Conservation (phyloP, 768 basidiomycete genomes). For the Daedalea quercina region DNA sequence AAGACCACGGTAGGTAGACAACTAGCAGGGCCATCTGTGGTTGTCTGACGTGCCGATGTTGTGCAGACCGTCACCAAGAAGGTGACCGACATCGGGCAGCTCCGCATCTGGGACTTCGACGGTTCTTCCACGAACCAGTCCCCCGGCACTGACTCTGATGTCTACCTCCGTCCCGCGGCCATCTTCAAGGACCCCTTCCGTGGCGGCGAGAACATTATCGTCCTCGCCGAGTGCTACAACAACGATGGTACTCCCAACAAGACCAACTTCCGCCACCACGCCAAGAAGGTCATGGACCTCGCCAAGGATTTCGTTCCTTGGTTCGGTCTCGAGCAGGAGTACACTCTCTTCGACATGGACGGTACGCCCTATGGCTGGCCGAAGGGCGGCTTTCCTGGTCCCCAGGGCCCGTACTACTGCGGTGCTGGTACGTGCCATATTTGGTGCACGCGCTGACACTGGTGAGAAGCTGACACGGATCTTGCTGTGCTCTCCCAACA, state of each 20-base stretch:
- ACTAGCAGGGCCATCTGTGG: not conserved
- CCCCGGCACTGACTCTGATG: conserved; percentile 91
- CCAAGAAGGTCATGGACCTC: conserved; percentile 93
- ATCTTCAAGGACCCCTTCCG: conserved; percentile 99
- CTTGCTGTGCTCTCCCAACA: conserved; percentile 8
- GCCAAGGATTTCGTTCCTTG: conserved; percentile 78
- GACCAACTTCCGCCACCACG: conserved; percentile 92
- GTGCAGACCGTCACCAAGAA: conserved; percentile 78
- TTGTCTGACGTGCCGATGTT: not conserved
- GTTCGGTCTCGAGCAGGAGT: conserved; percentile 99
- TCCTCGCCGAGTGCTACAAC: conserved; percentile 97
- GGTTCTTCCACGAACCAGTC: conserved; percentile 98
- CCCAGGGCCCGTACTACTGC: conserved; percentile 99
- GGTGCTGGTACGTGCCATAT: conserved; percentile 72
- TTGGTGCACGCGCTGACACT: conserved; percentile 2
- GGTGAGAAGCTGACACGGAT: conserved; percentile 1
- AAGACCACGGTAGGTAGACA: conserved; percentile 78
- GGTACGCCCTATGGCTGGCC: conserved; percentile 94
- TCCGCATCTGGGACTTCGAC: conserved; percentile 99
- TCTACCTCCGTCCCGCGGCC: conserved; percentile 94
- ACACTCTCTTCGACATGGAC: conserved; percentile 93
- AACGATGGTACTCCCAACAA: conserved; percentile 97
- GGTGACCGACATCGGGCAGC: conserved; percentile 81
- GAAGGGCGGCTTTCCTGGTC: conserved; percentile 98
- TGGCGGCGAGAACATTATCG: conserved; percentile 94